Conservation (phyloP, 2,329 filamentous ascomycete species). For the Decorospora gaudefroyi region DNA sequence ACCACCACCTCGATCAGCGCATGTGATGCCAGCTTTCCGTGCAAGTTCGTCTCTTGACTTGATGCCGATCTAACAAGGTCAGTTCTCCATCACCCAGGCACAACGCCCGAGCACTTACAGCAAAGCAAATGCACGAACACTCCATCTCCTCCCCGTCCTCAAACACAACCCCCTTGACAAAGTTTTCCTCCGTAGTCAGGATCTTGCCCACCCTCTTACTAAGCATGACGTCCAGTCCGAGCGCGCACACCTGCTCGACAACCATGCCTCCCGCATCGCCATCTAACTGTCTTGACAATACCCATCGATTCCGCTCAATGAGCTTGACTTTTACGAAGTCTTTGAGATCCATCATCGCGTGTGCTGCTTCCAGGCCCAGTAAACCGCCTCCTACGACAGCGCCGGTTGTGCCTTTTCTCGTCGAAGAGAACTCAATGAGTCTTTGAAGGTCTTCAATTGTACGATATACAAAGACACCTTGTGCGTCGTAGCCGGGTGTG, state of each 20-base stretch:
- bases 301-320: slow-evolving; percentile 81
- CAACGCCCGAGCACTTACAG: slow-evolving; percentile 51
- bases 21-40: slow-evolving; percentile 68
- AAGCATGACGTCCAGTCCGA: slow-evolving; percentile 81
- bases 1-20: slow-evolving; percentile 74
- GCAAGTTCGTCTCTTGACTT: slow-evolving; percentile 79
- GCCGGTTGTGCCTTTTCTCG: slow-evolving; percentile 69
- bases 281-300: slow-evolving; percentile 81
- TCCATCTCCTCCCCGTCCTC: slow-evolving; percentile 78
- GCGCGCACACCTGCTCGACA: slow-evolving; percentile 74
- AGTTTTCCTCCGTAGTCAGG: slow-evolving; percentile 67
- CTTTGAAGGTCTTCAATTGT: slow-evolving; percentile 80
- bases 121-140: slow-evolving; percentile 84
- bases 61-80: slow-evolving; percentile 68
- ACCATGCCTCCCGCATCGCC: slow-evolving; percentile 80
- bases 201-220: slow-evolving; percentile 75
- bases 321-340: slow-evolving; percentile 74
- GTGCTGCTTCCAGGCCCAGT: slow-evolving; percentile 84
- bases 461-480: slow-evolving; percentile 86
- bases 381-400: slow-evolving; percentile 83
- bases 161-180: slow-evolving; percentile 74
- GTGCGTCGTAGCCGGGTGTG: slow-evolving; percentile 77
- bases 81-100: slow-evolving; percentile 3
- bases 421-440: slow-evolving; percentile 73
- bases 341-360: slow-evolving; percentile 86